Evolutionary conservation across 1,284 basidiomycete genomes (phyloP).

Genomic region (Cryptococcus sp.): DNA sequence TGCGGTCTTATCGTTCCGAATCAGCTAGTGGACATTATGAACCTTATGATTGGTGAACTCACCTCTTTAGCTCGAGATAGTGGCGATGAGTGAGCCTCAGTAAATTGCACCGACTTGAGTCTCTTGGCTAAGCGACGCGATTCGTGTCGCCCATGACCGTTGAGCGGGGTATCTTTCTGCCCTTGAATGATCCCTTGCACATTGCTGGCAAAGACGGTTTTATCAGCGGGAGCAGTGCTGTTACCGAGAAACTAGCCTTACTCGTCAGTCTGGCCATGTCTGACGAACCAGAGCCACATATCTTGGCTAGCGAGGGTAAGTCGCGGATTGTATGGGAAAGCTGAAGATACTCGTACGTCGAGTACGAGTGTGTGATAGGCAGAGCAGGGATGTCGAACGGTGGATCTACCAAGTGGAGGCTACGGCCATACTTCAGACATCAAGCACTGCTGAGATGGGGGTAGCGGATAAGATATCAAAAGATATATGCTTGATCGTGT

Average conservation of each 20-base stretch:
- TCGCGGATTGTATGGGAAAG: too few relatives aligned
- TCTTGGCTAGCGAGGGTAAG: neutral
- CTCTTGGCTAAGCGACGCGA: slow-evolving; percentile 28
- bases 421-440: neutral
- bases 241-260: slow-evolving; percentile 16
- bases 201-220: slow-evolving; percentile 34
- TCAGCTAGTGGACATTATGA: neutral
- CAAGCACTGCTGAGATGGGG: neutral
- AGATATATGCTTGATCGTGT: neutral
- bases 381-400: neutral
- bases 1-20: slow-evolving; percentile 31
- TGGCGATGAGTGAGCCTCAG: slow-evolving; percentile 32
- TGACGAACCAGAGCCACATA: slow-evolving; percentile 42
- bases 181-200: slow-evolving; percentile 49
- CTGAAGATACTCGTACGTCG: neutral
- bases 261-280: slow-evolving; percentile 52
- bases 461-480: neutral
- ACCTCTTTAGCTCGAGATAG: slow-evolving; percentile 47
- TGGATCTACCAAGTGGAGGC: neutral
- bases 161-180: slow-evolving; percentile 48
- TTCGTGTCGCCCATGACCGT: slow-evolving; percentile 42
- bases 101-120: slow-evolving; percentile 28
- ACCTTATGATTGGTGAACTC: slow-evolving; percentile 1
- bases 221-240: neutral
- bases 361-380: neutral